Percentiles rank a stretch among this genome's conserved stretches.
phyloP scores from a whole-genome alignment of 108 stramenopile species.

The Thalassiosira profunda region DNA sequence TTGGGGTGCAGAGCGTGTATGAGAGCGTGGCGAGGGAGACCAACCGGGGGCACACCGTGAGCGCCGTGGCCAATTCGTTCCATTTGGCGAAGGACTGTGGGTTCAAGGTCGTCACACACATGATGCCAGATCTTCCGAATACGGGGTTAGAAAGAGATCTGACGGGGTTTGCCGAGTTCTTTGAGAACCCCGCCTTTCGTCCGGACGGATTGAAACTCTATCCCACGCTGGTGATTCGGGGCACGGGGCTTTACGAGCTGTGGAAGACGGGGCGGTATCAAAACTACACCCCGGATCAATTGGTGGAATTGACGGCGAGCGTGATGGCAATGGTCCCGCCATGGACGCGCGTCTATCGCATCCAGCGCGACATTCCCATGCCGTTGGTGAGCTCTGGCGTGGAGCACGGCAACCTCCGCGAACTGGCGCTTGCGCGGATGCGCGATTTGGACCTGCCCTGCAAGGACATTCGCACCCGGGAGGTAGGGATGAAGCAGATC shows the following conservation, averaged over 20 bases:
- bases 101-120: constrained; percentile 97
- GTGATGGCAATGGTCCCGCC: constrained; percentile 94
- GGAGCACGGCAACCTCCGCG: constrained; percentile 95
- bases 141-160: constrained; percentile 94
- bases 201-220: constrained; percentile 97
- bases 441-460: constrained; percentile 90
- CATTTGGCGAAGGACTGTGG: constrained; percentile 96
- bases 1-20: constrained; percentile 97
- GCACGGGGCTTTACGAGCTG: constrained; percentile 96
- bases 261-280: constrained; percentile 95
- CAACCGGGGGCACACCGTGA: constrained; percentile 96
- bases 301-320: constrained; percentile 93
- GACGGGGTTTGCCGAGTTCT: constrained; percentile 91
- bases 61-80: constrained; percentile 92
- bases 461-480: constrained; percentile 94
- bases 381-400: constrained; percentile 95
- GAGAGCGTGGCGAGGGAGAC: constrained; percentile 94
- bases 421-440: constrained; percentile 87
- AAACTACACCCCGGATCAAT: constrained; percentile 95
- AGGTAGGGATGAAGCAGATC: constrained; percentile 97
- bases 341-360: constrained; percentile 96
- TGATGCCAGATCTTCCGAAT: constrained; percentile 99
- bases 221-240: constrained; percentile 96
- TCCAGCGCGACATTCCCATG: constrained; percentile 98
- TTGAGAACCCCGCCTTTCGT: constrained; percentile 94